phyloP scores from a whole-genome alignment of 192 early-diverging fungal species.

The Entomortierella beljakovae region DNA sequence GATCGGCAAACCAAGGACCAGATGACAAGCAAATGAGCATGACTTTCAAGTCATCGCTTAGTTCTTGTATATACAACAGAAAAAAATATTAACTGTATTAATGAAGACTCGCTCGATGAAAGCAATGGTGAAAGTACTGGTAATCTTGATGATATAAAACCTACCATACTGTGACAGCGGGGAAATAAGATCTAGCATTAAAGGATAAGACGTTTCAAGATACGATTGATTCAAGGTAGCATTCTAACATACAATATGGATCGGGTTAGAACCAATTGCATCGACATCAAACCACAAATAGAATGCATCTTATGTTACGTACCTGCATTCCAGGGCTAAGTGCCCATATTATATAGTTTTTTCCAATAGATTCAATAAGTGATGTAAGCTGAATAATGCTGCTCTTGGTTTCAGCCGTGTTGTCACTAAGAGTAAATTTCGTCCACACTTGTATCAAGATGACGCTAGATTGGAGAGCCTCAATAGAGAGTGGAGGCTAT shows the following conservation, averaged over 20 bases:
- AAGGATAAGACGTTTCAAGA: constrained; percentile 31
- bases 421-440: not conserved
- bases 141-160: not conserved
- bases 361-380: constrained; percentile 21
- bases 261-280: too few species aligned
- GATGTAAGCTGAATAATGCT: not conserved
- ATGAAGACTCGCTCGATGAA: not conserved
- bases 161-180: constrained; percentile 6
- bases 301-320: too few species aligned
- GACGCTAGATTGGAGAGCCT: constrained; percentile 17
- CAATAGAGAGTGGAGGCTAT: constrained; percentile 34
- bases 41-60: constrained; percentile 10
- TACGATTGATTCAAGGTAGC: constrained; percentile 14
- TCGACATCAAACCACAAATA: too few species aligned
- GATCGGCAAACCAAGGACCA: constrained; percentile 37
- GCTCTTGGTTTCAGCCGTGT: not conserved
- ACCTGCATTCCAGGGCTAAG: constrained; percentile 52
- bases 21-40: constrained; percentile 37
- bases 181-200: constrained; percentile 37
- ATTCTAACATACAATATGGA: too few species aligned
- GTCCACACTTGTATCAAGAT: constrained; percentile 29
- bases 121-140: not conserved
- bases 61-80: not conserved
- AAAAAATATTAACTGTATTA: not conserved
- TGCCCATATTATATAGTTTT: constrained; percentile 36